Base-by-base conservation (phyloP, 805 yeast species). In the Wickerhamiella domercqiae region DNA sequence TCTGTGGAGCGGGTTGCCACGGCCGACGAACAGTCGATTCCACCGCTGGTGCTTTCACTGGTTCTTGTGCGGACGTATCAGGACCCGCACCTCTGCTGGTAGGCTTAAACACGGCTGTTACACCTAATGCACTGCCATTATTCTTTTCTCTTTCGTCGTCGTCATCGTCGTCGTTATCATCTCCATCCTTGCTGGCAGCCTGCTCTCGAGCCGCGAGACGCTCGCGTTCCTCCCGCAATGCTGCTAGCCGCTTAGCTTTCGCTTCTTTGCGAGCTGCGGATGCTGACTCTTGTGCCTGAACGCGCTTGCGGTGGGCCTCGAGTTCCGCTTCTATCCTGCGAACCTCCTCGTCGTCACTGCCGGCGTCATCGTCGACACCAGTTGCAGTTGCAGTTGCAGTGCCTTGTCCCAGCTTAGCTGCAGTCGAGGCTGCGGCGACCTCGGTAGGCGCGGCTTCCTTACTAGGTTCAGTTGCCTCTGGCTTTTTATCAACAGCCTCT, bases 281-380 rank as follows among this genome's bases (percentile, higher is more conserved):
- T 32, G 46, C 53, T 16, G 51, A 52, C 22, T 50, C 58, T 31
- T 50, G 59, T 20, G 51, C 61, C 9, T 48, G 60, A 28, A 55
- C 60, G 32, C 56, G 59, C 29, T 54, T 56, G 3, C 54, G 61
- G 26, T 54, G 61, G 3, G 56, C 68, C 17, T 56, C 63, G 5
- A 50, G 58, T 15, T 58, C 63, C 11, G 52, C 35, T 4, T 39
- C 59, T 19, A 56, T 61, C 36, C 54, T 59, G 7, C 51, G 56
- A 24, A 57, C 62, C 18, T 59, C 64, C 24, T 63, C 69, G 17
- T 57, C 62, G 24, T 52, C 64, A n/a, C n/a, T n/a, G n/a, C n/a
- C n/a, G 22, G 47, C 55, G 20, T 47, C 55, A 19, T 55, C 59
- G 30, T 60, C 63, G 5, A 35, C 38, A 15, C 30, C 41, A 16